Conservation (phyloP, 1,284 basidiomycete genomes). For the Ceratobasidium sp. region DNA sequence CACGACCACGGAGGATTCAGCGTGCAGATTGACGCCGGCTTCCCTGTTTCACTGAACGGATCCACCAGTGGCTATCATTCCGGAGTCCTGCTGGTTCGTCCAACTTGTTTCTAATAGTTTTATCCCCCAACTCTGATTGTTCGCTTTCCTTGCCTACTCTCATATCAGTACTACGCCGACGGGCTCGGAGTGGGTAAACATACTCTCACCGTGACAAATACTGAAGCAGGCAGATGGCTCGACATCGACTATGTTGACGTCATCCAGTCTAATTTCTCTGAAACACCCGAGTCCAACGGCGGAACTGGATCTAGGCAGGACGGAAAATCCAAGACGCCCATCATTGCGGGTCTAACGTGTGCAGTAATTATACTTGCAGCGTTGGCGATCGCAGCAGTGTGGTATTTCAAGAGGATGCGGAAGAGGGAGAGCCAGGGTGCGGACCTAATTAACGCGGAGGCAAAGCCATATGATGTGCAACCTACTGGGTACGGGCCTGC, state of each 20-base stretch:
- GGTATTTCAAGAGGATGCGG: constrained; percentile 18
- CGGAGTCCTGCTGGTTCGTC: constrained; percentile 10
- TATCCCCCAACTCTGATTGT: neutral
- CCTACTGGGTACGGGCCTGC: constrained; percentile 20
- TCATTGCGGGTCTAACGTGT: constrained; percentile 18
- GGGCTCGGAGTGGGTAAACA: constrained; percentile 19
- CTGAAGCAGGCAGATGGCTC: neutral
- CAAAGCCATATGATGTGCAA: constrained; percentile 25
- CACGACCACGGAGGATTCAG: constrained; percentile 17
- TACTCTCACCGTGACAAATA: constrained; percentile 21
- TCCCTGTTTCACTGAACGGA: constrained; percentile 11
- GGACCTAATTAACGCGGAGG: neutral
- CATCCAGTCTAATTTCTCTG: neutral
- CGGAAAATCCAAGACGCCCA: neutral
- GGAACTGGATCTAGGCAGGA: neutral
- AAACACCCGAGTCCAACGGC: neutral
- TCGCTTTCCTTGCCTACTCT: too few relatives aligned
- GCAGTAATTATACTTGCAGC: neutral
- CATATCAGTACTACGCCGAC: constrained; percentile 16
- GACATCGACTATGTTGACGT: constrained; percentile 30
- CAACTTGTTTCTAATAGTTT: neutral
- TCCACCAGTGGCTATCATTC: constrained; percentile 14
- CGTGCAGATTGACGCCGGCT: neutral
- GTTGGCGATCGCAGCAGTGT: neutral
- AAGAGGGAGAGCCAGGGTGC: neutral